phyloP scores from a whole-genome alignment of 768 basidiomycete species.

The Amylocystis lapponica region DNA sequence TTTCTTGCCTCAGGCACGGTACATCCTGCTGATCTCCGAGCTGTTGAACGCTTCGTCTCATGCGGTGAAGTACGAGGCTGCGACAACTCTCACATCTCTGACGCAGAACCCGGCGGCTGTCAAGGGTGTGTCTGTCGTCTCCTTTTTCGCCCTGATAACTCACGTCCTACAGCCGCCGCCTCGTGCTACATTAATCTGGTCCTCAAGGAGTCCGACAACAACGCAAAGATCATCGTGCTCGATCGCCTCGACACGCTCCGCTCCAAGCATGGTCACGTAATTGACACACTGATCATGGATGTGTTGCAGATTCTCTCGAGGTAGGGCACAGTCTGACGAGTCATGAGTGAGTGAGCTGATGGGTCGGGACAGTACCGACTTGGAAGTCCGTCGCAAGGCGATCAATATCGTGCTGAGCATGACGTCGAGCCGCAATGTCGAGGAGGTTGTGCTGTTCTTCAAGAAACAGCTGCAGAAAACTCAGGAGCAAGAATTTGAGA shows the following conservation, averaged over 20 bases:
- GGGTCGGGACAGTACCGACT: slow-evolving; percentile 63
- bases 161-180: slow-evolving; percentile 62
- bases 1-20: slow-evolving; percentile 57
- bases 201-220: slow-evolving; percentile 96
- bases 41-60: slow-evolving; percentile 84
- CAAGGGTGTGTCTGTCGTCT: slow-evolving; percentile 56
- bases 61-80: slow-evolving; percentile 96
- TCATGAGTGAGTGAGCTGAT: slow-evolving; percentile 1
- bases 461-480: slow-evolving; percentile 98
- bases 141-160: background rate
- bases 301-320: slow-evolving; percentile 86
- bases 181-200: slow-evolving; percentile 83
- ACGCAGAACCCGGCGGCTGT: slow-evolving; percentile 95
- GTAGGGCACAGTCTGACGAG: slow-evolving; percentile 31
- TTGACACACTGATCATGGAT: slow-evolving; percentile 94
- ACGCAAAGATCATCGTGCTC: slow-evolving; percentile 96
- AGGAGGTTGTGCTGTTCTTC: slow-evolving; percentile 92
- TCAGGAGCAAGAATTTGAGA: slow-evolving; percentile 88
- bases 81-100: slow-evolving; percentile 87
- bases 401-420: slow-evolving; percentile 85
- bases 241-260: slow-evolving; percentile 83
- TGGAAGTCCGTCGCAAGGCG: slow-evolving; percentile 94
- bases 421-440: slow-evolving; percentile 91
- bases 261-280: slow-evolving; percentile 78
- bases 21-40: slow-evolving; percentile 92